A percentile compares a stretch with the other conserved stretches of the same genome.
These are phyloP conservation scores for Vickermania ingenoplastis DNA, from an alignment of 208 protist genomes.

Conservation along the genomic window DNA sequence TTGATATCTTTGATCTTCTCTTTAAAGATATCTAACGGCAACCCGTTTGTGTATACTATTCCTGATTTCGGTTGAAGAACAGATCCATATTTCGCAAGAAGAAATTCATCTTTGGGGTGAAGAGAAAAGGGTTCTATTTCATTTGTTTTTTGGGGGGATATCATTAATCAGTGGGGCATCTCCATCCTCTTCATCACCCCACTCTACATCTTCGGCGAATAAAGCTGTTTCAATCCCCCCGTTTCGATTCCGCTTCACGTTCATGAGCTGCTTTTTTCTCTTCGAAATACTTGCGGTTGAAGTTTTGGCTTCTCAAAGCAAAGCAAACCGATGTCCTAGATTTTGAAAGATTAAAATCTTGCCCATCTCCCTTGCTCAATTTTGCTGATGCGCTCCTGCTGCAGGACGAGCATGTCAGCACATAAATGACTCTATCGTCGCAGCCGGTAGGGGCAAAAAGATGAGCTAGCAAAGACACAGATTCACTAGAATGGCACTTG, in stretches of 20 bases:
- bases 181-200: conserved; percentile 1
- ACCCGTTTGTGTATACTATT: conserved; percentile 30
- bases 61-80: conserved; percentile 8
- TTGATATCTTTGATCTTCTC: conserved; percentile 30
- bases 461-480: conserved; percentile 60
- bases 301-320: conserved; percentile 70
- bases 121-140: no score
- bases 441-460: conserved; percentile 67
- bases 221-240: no score
- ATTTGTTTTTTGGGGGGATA: no score
- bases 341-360: not conserved
- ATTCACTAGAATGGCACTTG: conserved; percentile 38
- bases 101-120: not conserved
- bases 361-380: not conserved
- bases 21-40: conserved; percentile 59
- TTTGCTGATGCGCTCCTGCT: conserved; percentile 3
- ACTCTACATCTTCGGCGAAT: not conserved
- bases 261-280: conserved; percentile 5
- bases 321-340: conserved; percentile 35
- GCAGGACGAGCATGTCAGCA: conserved; percentile 59
- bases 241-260: no score
- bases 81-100: not conserved
- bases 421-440: conserved; percentile 79
- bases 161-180: no score
- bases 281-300: conserved; percentile 46